These are phyloP conservation scores for Myxozyma sirexii DNA, from an alignment of 805 yeast species.

Conservation along the genomic window DNA sequence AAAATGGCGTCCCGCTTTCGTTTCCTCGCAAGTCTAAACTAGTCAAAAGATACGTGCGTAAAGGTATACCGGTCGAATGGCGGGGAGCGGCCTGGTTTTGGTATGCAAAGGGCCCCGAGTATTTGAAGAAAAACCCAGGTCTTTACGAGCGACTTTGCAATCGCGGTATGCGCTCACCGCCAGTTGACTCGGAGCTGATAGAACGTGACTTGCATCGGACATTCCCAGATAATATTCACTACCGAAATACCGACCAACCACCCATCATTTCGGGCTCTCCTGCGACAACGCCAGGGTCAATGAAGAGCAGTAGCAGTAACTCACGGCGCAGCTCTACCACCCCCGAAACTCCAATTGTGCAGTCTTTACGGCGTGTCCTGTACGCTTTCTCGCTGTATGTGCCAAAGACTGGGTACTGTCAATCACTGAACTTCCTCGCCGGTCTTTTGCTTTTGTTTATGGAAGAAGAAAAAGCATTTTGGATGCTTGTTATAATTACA, in stretches of 20 bases:
- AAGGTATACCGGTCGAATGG: slow-evolving; percentile 97
- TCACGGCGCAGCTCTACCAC: slow-evolving; percentile 25
- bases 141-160: slow-evolving; percentile 69
- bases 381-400: slow-evolving; percentile 81
- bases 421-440: slow-evolving; percentile 88
- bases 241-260: slow-evolving; percentile 49
- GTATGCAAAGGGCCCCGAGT: slow-evolving; percentile 82
- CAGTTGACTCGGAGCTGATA: slow-evolving; percentile 84
- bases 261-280: background rate
- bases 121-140: slow-evolving; percentile 56
- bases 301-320: background rate
- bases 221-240: slow-evolving; percentile 88
- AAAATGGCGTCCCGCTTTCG: slow-evolving; percentile 56
- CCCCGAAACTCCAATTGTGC: slow-evolving; percentile 66
- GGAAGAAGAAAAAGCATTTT: slow-evolving; percentile 88
- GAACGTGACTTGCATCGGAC: slow-evolving; percentile 93
- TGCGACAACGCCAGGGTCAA: slow-evolving; percentile 8
- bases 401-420: slow-evolving; percentile 94
- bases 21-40: slow-evolving; percentile 81
- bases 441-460: slow-evolving; percentile 81
- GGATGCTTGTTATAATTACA: slow-evolving; percentile 94
- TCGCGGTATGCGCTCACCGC: slow-evolving; percentile 57
- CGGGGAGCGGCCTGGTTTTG: slow-evolving; percentile 96
- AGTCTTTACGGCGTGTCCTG: slow-evolving; percentile 75
- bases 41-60: slow-evolving; percentile 76